phyloP scores from a whole-genome alignment of 495 filamentous ascomycete species.

The Alectoria sarmentosa region DNA sequence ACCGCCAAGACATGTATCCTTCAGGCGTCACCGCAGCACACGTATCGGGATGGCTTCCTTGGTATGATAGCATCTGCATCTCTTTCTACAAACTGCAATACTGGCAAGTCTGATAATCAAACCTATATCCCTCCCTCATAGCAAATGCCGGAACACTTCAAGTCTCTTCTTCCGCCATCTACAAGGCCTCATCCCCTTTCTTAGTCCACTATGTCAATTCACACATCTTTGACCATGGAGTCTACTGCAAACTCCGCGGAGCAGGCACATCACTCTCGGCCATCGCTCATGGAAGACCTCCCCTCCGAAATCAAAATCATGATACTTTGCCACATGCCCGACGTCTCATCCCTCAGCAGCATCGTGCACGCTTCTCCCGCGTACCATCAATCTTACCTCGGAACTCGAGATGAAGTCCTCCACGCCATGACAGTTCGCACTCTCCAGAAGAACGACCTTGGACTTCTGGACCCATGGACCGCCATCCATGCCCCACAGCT shows the following conservation, averaged over 20 bases:
- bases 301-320: slow-evolving; percentile 1
- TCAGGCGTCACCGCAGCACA: too few species aligned
- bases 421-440: neutral
- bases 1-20: too few species aligned
- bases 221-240: neutral
- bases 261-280: neutral
- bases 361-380: neutral
- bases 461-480: slow-evolving; percentile 2
- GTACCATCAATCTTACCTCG: slow-evolving; percentile 1
- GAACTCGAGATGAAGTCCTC: neutral
- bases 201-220: neutral
- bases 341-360: neutral
- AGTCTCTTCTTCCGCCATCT: neutral
- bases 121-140: neutral
- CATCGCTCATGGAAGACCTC: neutral
- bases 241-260: neutral
- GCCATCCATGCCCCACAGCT: slow-evolving; percentile 1
- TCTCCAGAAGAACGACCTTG: neutral
- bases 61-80: neutral
- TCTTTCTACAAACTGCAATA: neutral
- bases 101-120: too few species aligned
- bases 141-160: neutral
- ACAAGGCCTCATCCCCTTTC: neutral
- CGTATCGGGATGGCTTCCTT: neutral
- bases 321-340: neutral